Evolutionary conservation across 1,284 basidiomycete species (phyloP).

Genomic region (Cutaneotrichosporon sp.): DNA sequence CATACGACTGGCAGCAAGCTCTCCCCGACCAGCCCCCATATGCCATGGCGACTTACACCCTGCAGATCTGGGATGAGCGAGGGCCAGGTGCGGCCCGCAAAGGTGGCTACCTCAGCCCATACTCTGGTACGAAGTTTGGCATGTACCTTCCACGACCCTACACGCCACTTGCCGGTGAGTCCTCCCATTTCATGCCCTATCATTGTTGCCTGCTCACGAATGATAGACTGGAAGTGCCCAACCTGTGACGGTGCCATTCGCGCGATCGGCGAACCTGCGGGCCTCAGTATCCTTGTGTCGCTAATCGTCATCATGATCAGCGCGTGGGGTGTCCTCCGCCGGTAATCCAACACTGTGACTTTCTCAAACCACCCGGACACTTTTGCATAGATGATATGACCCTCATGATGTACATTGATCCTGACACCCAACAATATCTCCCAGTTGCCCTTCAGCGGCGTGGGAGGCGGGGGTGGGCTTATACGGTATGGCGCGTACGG

Average conservation of each 20-base stretch:
- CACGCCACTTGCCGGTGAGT: slow-evolving; percentile 51
- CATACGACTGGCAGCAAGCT: slow-evolving; percentile 65
- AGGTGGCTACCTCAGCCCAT: slow-evolving; percentile 66
- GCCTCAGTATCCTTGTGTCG: slow-evolving; percentile 62
- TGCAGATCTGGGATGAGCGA: slow-evolving; percentile 72
- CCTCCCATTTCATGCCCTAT: neutral
- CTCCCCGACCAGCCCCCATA: slow-evolving; percentile 61
- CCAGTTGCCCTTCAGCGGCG: no score
- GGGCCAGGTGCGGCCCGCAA: slow-evolving; percentile 58
- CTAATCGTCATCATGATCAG: slow-evolving; percentile 67
- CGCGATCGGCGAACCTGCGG: slow-evolving; percentile 56
- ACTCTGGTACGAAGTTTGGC: slow-evolving; percentile 68
- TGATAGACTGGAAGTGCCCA: slow-evolving; percentile 61
- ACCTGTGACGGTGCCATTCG: slow-evolving; percentile 58
- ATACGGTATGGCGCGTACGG: no score
- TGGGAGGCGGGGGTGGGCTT: no score
- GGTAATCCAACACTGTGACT: slow-evolving; percentile 6
- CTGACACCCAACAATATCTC: no score
- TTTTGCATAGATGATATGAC: slow-evolving; percentile 4
- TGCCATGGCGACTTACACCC: slow-evolving; percentile 66
- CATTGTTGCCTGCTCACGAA: neutral
- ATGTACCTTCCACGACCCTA: slow-evolving; percentile 77
- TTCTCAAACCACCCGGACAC: no score
- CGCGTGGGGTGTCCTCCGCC: slow-evolving; percentile 60
- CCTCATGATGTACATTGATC: slow-evolving; percentile 3